Evolutionary conservation across 2,329 filamentous ascomycete species (phyloP).

Genomic region (Fusarium euwallaceae): DNA sequence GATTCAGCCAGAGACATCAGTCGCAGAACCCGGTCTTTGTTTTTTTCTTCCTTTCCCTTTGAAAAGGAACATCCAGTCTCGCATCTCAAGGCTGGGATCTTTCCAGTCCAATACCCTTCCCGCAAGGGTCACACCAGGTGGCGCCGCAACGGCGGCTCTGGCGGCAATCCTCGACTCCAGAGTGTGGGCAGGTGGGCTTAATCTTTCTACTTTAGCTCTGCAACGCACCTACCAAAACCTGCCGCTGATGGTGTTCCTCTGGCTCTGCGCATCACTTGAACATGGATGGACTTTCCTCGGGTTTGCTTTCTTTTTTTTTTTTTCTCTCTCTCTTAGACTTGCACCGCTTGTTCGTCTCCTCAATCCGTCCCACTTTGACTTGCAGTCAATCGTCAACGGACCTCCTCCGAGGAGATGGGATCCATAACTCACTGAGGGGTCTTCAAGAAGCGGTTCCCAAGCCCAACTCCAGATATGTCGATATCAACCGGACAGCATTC

Average conservation of each 20-base stretch:
- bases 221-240: conserved; percentile 5
- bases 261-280: conserved; percentile 1
- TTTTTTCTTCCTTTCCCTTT: not conserved
- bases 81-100: conserved; percentile 19
- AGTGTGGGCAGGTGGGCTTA: not conserved
- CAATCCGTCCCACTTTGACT: conserved; percentile 6
- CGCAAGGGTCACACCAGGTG: conserved; percentile 23
- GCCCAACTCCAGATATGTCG: conserved; percentile 2
- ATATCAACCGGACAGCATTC: conserved; percentile 19
- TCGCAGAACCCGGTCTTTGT: conserved; percentile 24
- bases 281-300: conserved; percentile 25
- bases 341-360: conserved; percentile 1
- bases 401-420: conserved; percentile 12
- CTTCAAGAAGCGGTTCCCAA: not conserved
- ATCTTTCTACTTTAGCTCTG: conserved; percentile 9
- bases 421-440: conserved; percentile 12
- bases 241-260: conserved; percentile 16
- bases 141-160: conserved; percentile 39
- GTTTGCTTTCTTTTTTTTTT: conserved; percentile 34
- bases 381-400: conserved; percentile 10
- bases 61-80: conserved; percentile 16
- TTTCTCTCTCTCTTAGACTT: conserved; percentile 1
- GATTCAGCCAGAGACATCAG: conserved; percentile 18
- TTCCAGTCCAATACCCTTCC: conserved; percentile 29
- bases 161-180: conserved; percentile 32